phyloP scores from a whole-genome alignment of 2,329 filamentous ascomycete species.

The Pseudogymnoascus sp. region DNA sequence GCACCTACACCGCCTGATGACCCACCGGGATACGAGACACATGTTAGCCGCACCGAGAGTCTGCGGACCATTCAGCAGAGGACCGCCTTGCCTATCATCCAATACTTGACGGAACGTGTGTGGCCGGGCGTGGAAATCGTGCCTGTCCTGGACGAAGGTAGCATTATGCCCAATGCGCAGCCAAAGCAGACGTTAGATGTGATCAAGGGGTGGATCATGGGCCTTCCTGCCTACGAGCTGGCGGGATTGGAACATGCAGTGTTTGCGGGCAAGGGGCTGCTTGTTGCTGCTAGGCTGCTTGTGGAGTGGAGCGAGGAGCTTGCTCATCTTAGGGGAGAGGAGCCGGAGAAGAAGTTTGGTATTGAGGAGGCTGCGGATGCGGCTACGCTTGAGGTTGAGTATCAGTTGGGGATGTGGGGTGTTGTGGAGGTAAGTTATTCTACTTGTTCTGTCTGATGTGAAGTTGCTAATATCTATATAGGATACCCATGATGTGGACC shows the following conservation, averaged over 20 bases:
- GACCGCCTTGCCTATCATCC: slow-evolving; percentile 63
- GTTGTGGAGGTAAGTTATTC: slow-evolving; percentile 62
- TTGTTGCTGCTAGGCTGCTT: slow-evolving; percentile 70
- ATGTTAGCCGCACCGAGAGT: slow-evolving; percentile 45
- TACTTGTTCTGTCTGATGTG: background rate
- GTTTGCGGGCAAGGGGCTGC: slow-evolving; percentile 78
- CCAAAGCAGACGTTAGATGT: slow-evolving; percentile 67
- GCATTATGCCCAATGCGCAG: slow-evolving; percentile 71
- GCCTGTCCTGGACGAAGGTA: slow-evolving; percentile 73
- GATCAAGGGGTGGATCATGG: slow-evolving; percentile 69
- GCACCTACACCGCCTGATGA: slow-evolving; percentile 51
- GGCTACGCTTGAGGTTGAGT: slow-evolving; percentile 76
- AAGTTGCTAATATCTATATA: slow-evolving; percentile 3
- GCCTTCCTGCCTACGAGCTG: slow-evolving; percentile 71
- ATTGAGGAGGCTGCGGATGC: slow-evolving; percentile 76
- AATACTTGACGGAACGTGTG: slow-evolving; percentile 62
- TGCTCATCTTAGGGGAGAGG: slow-evolving; percentile 39
- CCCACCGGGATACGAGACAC: slow-evolving; percentile 39
- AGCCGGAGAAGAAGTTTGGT: slow-evolving; percentile 51
- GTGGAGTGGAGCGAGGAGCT: slow-evolving; percentile 82
- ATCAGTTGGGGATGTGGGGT: slow-evolving; percentile 88
- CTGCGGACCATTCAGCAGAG: slow-evolving; percentile 68
- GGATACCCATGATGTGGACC: slow-evolving; percentile 94
- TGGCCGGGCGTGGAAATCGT: slow-evolving; percentile 79
- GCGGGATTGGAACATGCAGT: slow-evolving; percentile 79